A percentile compares a stretch with the other conserved stretches of the same genome.
These are phyloP conservation scores for Chaetomiaceae sp. DNA, from an alignment of 2,329 filamentous ascomycete species.

Conservation along the genomic window DNA sequence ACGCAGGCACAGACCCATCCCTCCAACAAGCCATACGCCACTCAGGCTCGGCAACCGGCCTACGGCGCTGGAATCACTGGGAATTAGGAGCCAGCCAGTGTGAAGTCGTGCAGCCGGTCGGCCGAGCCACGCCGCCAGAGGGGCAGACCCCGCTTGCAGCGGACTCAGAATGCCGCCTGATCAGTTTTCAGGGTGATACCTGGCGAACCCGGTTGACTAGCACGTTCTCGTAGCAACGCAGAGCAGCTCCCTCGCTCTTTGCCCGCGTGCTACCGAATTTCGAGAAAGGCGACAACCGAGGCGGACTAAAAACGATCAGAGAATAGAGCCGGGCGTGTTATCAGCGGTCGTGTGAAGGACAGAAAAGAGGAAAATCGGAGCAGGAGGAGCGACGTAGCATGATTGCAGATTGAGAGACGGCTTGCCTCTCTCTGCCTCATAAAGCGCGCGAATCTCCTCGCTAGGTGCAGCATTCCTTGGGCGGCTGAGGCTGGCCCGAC, in stretches of 20 bases:
- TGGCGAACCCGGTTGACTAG: conserved; percentile 19
- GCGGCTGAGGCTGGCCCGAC: conserved; percentile 6
- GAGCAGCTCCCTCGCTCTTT: background rate
- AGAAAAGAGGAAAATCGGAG: background rate
- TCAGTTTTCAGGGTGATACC: conserved; percentile 28
- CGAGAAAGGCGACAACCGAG: conserved; percentile 16
- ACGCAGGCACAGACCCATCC: conserved; percentile 42
- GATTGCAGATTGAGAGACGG: background rate
- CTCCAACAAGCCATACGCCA: conserved; percentile 35
- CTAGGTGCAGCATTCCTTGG: background rate
- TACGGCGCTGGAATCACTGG: conserved; percentile 55
- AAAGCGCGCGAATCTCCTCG: background rate
- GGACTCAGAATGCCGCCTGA: conserved; percentile 15
- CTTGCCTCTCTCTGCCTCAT: background rate
- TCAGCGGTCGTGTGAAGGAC: no score
- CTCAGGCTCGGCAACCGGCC: conserved; percentile 42
- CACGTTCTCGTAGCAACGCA: conserved; percentile 11
- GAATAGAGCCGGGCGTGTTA: conserved; percentile 8
- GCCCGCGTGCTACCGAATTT: conserved; percentile 2
- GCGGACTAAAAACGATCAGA: conserved; percentile 20
- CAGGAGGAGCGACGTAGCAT: no score
- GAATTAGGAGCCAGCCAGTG: conserved; percentile 35
- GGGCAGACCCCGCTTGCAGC: conserved; percentile 10
- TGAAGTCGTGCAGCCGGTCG: conserved; percentile 1
- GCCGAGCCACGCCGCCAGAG: conserved; percentile 8